phyloP scores from a whole-genome alignment of 2,329 filamentous ascomycete genomes.

The Plenodomus biglobosus region DNA sequence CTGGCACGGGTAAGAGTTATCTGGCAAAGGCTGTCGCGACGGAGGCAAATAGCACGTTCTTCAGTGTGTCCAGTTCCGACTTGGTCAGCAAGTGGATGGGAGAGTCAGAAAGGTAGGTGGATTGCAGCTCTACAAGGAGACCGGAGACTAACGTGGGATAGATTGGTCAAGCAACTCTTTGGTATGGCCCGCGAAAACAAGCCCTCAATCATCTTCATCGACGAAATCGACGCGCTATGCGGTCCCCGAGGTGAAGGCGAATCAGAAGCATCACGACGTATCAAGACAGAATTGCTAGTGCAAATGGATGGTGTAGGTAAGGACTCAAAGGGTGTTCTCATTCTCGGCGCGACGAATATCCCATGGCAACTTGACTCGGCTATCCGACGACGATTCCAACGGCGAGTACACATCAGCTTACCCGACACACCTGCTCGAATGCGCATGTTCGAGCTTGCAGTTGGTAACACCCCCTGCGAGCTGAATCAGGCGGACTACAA shows the following conservation, averaged over 20 bases:
- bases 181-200: slow-evolving; percentile 98
- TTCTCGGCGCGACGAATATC: slow-evolving; percentile 96
- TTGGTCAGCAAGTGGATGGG: slow-evolving; percentile 99
- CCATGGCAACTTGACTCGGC: slow-evolving; percentile 97
- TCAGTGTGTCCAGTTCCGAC: slow-evolving; percentile 96
- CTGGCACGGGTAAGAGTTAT: slow-evolving; percentile 97
- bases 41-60: slow-evolving; percentile 98
- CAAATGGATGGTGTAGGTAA: slow-evolving; percentile 99
- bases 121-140: background rate
- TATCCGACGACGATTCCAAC: slow-evolving; percentile 93
- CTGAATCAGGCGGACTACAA: slow-evolving; percentile 77
- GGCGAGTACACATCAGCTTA: slow-evolving; percentile 91
- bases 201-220: slow-evolving; percentile 97
- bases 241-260: slow-evolving; percentile 92
- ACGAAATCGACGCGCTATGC: slow-evolving; percentile 95
- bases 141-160: slow-evolving; percentile 42
- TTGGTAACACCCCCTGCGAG: slow-evolving; percentile 90
- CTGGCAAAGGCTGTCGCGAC: slow-evolving; percentile 96
- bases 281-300: slow-evolving; percentile 97
- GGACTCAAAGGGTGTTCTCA: slow-evolving; percentile 89
- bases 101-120: slow-evolving; percentile 84
- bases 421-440: slow-evolving; percentile 85
- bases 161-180: slow-evolving; percentile 94
- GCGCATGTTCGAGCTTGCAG: slow-evolving; percentile 91
- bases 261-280: slow-evolving; percentile 93